Evolutionary conservation across 129 eudicot species (phyloP).

Genomic region (Flaveria ramosissima): DNA sequence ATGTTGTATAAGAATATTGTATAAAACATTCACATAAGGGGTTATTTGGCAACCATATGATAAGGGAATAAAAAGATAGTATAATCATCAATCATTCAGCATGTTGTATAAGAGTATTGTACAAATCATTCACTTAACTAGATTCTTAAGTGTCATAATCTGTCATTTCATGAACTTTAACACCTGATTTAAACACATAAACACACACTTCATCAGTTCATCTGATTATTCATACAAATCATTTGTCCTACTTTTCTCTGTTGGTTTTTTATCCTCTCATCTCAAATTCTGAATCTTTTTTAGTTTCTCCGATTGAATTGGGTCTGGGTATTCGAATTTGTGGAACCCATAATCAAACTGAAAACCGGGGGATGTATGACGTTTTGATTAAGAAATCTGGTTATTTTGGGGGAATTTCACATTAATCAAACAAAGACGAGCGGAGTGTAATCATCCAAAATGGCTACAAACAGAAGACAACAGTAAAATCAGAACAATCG

Average conservation of each 20-base stretch:
- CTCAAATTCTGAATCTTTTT: too few relatives aligned
- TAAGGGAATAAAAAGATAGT: too few relatives aligned
- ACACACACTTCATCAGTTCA: conserved; percentile 9
- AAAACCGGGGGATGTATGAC: too few relatives aligned
- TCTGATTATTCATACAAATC: not conserved
- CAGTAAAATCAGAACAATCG: conserved; percentile 11
- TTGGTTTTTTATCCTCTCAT: not conserved
- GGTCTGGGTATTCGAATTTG: too few relatives aligned
- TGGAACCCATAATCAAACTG: too few relatives aligned
- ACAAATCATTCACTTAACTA: not conserved
- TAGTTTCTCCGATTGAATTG: too few relatives aligned
- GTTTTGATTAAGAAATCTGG: too few relatives aligned
- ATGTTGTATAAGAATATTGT: not conserved
- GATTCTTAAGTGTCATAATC: not conserved
- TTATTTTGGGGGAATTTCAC: too few relatives aligned
- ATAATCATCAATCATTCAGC: not conserved
- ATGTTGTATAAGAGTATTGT: not conserved
- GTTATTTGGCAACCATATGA: too few relatives aligned
- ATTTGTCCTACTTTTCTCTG: not conserved
- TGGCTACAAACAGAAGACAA: not conserved
- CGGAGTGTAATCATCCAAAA: conserved; percentile 2
- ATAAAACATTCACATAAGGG: not conserved
- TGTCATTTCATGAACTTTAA: not conserved
- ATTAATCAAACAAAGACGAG: not conserved
- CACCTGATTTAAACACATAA: not conserved